Evolutionary conservation across 2,329 filamentous ascomycete genomes (phyloP).

Genomic region (Bipolaris victoriae): DNA sequence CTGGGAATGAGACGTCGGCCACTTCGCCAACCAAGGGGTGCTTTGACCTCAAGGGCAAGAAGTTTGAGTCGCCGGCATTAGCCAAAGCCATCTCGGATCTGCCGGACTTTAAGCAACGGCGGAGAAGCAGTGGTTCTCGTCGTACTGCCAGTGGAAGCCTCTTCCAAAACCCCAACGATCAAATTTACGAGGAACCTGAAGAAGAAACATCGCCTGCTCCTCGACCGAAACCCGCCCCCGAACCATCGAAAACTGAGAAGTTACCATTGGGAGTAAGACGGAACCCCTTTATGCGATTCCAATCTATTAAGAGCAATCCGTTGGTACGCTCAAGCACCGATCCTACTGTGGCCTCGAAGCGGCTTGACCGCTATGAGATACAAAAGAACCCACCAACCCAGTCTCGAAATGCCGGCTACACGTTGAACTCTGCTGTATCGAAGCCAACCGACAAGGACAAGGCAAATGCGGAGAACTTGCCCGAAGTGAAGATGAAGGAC

Average conservation of each 20-base stretch:
- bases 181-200: constrained; percentile 89
- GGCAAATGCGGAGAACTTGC: constrained; percentile 40
- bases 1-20: neutral
- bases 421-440: constrained; percentile 62
- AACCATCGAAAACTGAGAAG: constrained; percentile 42
- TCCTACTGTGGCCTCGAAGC: constrained; percentile 52
- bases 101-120: constrained; percentile 45
- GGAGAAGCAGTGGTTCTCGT: constrained; percentile 69
- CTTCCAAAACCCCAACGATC: constrained; percentile 73
- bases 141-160: constrained; percentile 73
- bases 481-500: constrained; percentile 67
- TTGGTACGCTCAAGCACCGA: constrained; percentile 54
- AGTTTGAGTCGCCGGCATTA: constrained; percentile 42
- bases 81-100: constrained; percentile 41
- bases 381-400: constrained; percentile 83
- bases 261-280: constrained; percentile 62
- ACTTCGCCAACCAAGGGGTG: constrained; percentile 5
- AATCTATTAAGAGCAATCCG: constrained; percentile 57
- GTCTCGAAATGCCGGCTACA: constrained; percentile 81
- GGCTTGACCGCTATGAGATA: constrained; percentile 69
- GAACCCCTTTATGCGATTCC: constrained; percentile 69
- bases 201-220: constrained; percentile 44
- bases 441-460: constrained; percentile 38
- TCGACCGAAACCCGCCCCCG: constrained; percentile 35
- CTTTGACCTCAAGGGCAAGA: constrained; percentile 24